Base-by-base conservation (phyloP, 202 grass and related monocot species). In the Hordeum pubiflorum region DNA sequence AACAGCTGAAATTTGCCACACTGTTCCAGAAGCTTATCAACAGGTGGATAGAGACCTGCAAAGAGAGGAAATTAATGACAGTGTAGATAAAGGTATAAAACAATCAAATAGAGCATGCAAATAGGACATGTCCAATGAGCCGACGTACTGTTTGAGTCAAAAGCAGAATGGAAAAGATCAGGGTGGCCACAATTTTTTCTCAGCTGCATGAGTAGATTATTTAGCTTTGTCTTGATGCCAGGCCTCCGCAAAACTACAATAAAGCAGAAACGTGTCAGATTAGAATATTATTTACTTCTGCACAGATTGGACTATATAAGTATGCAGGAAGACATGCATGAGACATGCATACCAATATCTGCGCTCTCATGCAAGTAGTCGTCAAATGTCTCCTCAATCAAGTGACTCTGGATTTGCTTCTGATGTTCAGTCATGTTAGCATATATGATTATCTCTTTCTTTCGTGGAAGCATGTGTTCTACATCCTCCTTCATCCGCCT, bases 401-500 rank as follows among this genome's bases (percentile, higher is more conserved):
- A 91, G 81, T 96, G 97, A 74, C 81, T 84, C 79, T 95, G 92
- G 73, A 99, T 82, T 84, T 91, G 74, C 64, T 88, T 95, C 78
- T 99, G 96, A 87, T 91, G 86, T 22, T 89, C 84, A 3, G 92
- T 93, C 92, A 99, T 99, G 68, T 91, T 96, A 69, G 90, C 96
- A 89, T 99, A 99, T 75, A 99, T 77, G 74, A 99, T 91, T 52
- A 96, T 96, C 92, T 99, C 96, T 86, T 96, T 99, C 85, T 99
- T 99, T 67, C 85, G 83, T 66, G 96, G 96, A 84, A 99, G 90
- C 86, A 93, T 87, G 33, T 91, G 88, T 70, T 99, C 92, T 36
- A 99, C 96, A 87, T 96, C 89, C 66, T 92, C 96, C 81, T 99
- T 99, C 90, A 99, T 89, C 76, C 97, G 82, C 63, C 97, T 89